Base-by-base conservation (phyloP, 106 monocot genomes). In the Apostasia shenzhenica region DNA sequence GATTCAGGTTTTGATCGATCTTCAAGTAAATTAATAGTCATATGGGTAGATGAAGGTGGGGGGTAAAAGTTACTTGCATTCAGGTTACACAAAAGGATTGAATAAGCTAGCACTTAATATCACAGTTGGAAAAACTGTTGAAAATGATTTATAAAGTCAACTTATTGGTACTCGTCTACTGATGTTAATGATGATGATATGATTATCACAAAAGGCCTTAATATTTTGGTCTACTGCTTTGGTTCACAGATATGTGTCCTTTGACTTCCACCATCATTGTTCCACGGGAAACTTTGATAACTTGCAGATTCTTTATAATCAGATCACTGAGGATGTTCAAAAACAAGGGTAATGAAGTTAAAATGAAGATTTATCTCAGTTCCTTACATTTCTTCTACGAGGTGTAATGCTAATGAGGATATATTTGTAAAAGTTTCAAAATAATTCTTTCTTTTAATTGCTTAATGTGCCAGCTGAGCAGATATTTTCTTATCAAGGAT, bases 401-500 rank as follows among this genome's bases (percentile, higher is more conserved):
- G n/a, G 59, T 57, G 48, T 73, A 7, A 68, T 54, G 1, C 51
- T 42, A 11, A 10, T 74, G 66, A 39, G 39, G n/a, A 1, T 10
- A 26, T n/a, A 54, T 3, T 57, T 68, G 41, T 66, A 67, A 70
- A 65, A 70, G 62, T 88, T 81, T 54, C 76, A 74, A 70, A 70
- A 76, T 84, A 69, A 80, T 70, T 43, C 67, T 73, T 67, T 66
- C 26, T 76, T 69, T 82, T 81, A 82, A 72, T 80, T 76, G 42
- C 74, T 74, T 80, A 46, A 64, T 86, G 81, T 88, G 88, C 82
- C 92, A 89, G 92, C 77, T 95, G 91, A 84, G 86, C 95, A 95
- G 95, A 84, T 95, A 80, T 80, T 92, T 95, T 86, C 81, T 95
- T 65, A 59, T 78, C 66, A 82, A 86, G 67, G 66, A 78, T 66